Base-by-base conservation (phyloP, 805 yeast genomes). In the Saccharomycopsis fermentans region DNA sequence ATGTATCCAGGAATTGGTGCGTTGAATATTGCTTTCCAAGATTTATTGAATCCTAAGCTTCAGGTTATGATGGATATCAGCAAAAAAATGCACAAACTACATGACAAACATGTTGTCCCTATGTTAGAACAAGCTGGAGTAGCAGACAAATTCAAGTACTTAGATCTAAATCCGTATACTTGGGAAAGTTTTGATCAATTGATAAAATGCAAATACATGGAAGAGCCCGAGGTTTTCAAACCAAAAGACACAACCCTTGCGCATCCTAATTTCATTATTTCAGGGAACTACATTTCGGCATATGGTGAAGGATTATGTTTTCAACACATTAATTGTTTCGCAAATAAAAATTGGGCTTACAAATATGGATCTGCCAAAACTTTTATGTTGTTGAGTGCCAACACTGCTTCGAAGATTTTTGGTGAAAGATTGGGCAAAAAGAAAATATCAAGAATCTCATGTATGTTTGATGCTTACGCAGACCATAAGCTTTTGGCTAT, bases 311-410 rank as follows among this genome's bases (percentile, higher is more conserved):
- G 85, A 55, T 76, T 88, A 17, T 69, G 86, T 27, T 82, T 86
- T 58, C 96, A 89, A 70, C 86, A 90, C 82, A 69, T 86, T 35
- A 79, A 78, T 60, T 86, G 95, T 69, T 73, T 84, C 32, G 83
- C 80, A 0, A 77, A 84, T 67, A 74, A 78, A 54, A 87, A 86
- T 66, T 89, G 96, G 96, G 68, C 88, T 8, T 84, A 83, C 62
- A 74, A 76, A 63, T 86, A 78, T 69, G 87, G 96, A 8, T 77
- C 86, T 54, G 91, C 90, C 2, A 76, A 88, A 62, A 81, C 89
- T 83, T 71, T 91, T 26, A 70, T 86, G 16, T 81, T 91, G 82
- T 74, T 84, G 21, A 81, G 83, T 2, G 81, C 83, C 6, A 55
- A 73, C 0, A 81, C 87, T 4, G 86, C 87, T 4, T 70, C 72